Evolutionary conservation across 495 filamentous ascomycete genomes (phyloP).

Genomic region (Neurospora sp.): DNA sequence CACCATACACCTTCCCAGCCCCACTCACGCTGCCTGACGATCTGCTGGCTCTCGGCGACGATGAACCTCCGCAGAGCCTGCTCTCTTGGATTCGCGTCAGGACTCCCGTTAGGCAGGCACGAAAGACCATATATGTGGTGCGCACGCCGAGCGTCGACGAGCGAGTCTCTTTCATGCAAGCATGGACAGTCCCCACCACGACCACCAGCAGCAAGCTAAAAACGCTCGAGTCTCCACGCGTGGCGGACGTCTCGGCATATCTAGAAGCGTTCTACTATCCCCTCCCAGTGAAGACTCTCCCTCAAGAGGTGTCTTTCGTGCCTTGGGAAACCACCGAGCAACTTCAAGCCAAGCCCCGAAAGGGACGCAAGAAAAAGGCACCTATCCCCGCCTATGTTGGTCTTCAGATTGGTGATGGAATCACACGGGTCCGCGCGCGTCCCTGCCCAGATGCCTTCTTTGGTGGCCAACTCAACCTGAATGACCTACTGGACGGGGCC

Average conservation of each 20-base stretch:
- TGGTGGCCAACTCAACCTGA: constrained; percentile 46
- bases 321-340: constrained; percentile 29
- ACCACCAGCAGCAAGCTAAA: neutral
- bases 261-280: constrained; percentile 53
- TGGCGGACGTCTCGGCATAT: constrained; percentile 39
- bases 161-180: constrained; percentile 23
- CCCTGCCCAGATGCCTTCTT: constrained; percentile 38
- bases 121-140: constrained; percentile 47
- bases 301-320: constrained; percentile 28
- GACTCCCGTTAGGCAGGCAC: constrained; percentile 39
- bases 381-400: constrained; percentile 26
- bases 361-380: constrained; percentile 6
- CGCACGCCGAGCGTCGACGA: constrained; percentile 28
- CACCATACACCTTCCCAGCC: constrained; percentile 40
- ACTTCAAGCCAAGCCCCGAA: neutral
- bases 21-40: constrained; percentile 53
- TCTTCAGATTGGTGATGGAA: constrained; percentile 25
- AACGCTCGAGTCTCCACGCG: constrained; percentile 8
- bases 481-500: constrained; percentile 53
- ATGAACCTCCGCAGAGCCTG: constrained; percentile 47
- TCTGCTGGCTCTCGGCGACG: constrained; percentile 45
- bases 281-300: constrained; percentile 38
- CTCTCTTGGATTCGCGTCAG: constrained; percentile 43
- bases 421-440: constrained; percentile 46
- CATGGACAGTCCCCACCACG: constrained; percentile 26